Conservation (phyloP, 495 filamentous ascomycete genomes). For the Trichoderma virens region DNA sequence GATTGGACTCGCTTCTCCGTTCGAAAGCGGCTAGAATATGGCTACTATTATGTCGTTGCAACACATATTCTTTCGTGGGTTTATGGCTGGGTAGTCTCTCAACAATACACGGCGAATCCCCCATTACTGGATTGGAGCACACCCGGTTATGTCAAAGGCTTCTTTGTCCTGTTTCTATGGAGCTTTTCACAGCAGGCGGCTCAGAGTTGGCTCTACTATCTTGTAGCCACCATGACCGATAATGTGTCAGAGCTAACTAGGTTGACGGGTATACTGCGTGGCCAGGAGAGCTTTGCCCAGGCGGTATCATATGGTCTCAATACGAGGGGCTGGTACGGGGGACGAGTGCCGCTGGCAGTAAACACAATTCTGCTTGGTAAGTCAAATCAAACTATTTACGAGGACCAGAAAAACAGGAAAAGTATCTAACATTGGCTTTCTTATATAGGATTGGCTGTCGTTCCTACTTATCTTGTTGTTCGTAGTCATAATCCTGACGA, state of each 20-base stretch:
- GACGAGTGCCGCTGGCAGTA: conserved; percentile 40
- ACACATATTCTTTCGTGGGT: conserved; percentile 37
- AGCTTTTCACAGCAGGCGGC: conserved; percentile 37
- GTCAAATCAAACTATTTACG: not conserved
- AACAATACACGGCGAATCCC: conserved; percentile 35
- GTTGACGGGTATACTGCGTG: conserved; percentile 22
- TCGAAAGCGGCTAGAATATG: conserved; percentile 32
- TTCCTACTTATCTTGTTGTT: not conserved
- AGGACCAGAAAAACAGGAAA: not conserved
- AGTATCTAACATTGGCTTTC: not conserved
- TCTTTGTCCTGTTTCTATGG: conserved; percentile 42
- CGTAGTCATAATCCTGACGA: not conserved
- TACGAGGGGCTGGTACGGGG: conserved; percentile 37
- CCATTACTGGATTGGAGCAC: conserved; percentile 37
- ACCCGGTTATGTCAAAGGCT: conserved; percentile 35
- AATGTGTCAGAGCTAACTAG: conserved; percentile 24
- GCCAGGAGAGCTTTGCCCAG: conserved; percentile 21
- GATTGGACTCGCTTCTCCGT: conserved; percentile 32
- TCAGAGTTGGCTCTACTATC: conserved; percentile 38
- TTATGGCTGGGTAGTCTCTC: conserved; percentile 43
- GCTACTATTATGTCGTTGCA: conserved; percentile 37
- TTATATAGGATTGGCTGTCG: not conserved
- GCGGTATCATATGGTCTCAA: conserved; percentile 16
- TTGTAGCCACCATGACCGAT: conserved; percentile 17
- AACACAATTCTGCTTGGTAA: conserved; percentile 43